Base-by-base conservation (phyloP, 208 protist species). In the Trypanosoma congolense region DNA sequence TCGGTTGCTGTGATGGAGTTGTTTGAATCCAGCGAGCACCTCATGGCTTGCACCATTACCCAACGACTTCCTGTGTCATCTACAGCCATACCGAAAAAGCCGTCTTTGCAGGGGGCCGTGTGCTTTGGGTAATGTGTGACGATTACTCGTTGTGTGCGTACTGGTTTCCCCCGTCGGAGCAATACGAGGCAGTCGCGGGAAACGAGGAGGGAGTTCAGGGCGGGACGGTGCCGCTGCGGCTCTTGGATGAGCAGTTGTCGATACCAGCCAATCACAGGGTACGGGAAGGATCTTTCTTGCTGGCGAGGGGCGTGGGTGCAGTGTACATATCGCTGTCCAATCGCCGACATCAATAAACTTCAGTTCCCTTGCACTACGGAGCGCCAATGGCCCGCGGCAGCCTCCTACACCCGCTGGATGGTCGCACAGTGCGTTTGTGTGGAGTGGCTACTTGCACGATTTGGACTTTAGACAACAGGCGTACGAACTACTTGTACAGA, bases 401-500 rank as follows among this genome's bases (percentile, higher is more conserved):
- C 40, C 19, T 45, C 55, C 62, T 14, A 35, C 41, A 21, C n/a
- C 21, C 10, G 42, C 14, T 14, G 54, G 40, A 1, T 69, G 62
- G 62, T 40, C 48, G 12, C 35, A 42, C 36, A 57, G 62, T 45
- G 16, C 36, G 8, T 51, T 69, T 41, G 5, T 52, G 40, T 69
- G 62, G 62, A 57, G 40, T 44, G 62, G 62, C n/a, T 25, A 62
- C 26, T 31, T 69, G 0, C 62, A 69, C 31, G 35, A 55, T 22
- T 61, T 69, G 30, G 29, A 36, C 3, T 50, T 69, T 43, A 59
- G 25, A 24, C 62, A 69, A 24, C 53, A 47, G 25, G 53, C 47
- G 16, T 82, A 74, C 59, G 70, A 85, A 56, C 44, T 83, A 3
- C 66, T 90, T 45, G 78, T 80, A 1, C 77, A 90, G 51, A 57